A percentile compares a stretch with the other conserved stretches of the same genome.
These are phyloP conservation scores for Phytopythium mirpurense DNA, from an alignment of 352 stramenopile genomes.

Conservation along the genomic window DNA sequence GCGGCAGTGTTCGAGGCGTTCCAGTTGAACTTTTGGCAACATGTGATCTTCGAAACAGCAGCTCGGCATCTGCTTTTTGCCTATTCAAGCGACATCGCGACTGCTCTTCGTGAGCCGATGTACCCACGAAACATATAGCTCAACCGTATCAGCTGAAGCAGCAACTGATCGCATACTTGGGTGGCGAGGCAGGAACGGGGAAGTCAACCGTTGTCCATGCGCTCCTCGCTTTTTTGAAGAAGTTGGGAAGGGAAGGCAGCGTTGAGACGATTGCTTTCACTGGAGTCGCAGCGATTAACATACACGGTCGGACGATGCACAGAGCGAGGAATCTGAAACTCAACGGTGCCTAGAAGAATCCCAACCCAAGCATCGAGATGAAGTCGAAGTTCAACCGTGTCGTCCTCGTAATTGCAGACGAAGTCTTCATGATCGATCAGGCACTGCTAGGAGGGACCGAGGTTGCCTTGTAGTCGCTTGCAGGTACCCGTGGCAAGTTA, in stretches of 20 bases:
- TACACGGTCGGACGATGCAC: constrained; percentile 17
- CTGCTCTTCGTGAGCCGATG: neutral
- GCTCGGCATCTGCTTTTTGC: constrained; percentile 17
- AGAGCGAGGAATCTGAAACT: constrained; percentile 13
- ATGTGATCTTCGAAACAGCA: constrained; percentile 15
- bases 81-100: constrained; percentile 10
- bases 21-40: constrained; percentile 24
- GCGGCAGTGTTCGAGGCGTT: constrained; percentile 8
- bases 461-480: constrained; percentile 3
- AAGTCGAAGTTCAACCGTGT: constrained; percentile 7
- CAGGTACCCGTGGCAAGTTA: neutral
- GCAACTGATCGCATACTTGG: constrained; percentile 12
- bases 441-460: constrained; percentile 13
- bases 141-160: constrained; percentile 1
- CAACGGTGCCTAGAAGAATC: neutral
- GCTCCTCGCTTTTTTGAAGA: constrained; percentile 4
- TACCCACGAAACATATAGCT: neutral
- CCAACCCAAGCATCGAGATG: constrained; percentile 12
- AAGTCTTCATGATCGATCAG: constrained; percentile 23
- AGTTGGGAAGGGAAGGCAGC: constrained; percentile 3
- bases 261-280: constrained; percentile 13
- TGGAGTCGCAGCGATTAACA: constrained; percentile 10
- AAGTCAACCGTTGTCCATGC: constrained; percentile 20
- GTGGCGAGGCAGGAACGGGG: constrained; percentile 15
- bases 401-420: constrained; percentile 14